phyloP scores from a whole-genome alignment of 164 flowering plant species.

The Vitis cinerea region DNA sequence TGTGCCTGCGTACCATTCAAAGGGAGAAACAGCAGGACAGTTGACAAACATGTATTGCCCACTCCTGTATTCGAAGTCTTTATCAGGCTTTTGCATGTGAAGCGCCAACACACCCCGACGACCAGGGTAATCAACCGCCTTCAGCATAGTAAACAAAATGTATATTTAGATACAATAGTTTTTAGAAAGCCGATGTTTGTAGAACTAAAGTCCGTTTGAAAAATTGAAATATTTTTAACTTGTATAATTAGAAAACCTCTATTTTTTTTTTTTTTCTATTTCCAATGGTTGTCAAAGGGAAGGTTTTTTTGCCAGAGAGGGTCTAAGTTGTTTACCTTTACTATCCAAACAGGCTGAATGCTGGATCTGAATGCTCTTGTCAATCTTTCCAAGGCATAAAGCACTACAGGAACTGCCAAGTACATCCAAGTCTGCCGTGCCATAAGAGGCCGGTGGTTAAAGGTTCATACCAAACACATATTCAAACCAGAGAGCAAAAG shows the following conservation, averaged over 20 bases:
- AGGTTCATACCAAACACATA: not conserved
- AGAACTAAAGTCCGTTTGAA: too few species aligned
- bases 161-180: too few species aligned
- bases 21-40: slow-evolving; percentile 7
- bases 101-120: too few species aligned
- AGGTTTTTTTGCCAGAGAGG: too few species aligned
- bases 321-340: slow-evolving; percentile 3
- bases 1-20: slow-evolving; percentile 7
- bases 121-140: too few species aligned
- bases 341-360: slow-evolving; percentile 19
- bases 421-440: slow-evolving; percentile 25
- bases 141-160: too few species aligned
- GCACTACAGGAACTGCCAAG: slow-evolving; percentile 24
- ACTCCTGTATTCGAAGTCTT: slow-evolving; percentile 10
- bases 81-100: slow-evolving; percentile 9
- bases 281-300: too few species aligned
- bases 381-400: slow-evolving; percentile 25
- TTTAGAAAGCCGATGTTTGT: too few species aligned
- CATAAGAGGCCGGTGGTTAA: too few species aligned
- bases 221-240: too few species aligned
- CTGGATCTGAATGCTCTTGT: slow-evolving; percentile 26
- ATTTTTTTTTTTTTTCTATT: too few species aligned
- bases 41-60: slow-evolving; percentile 11
- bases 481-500: not conserved
- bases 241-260: too few species aligned